Base-by-base conservation (phyloP, 345 rosid genomes). In the Gossypium australe region DNA sequence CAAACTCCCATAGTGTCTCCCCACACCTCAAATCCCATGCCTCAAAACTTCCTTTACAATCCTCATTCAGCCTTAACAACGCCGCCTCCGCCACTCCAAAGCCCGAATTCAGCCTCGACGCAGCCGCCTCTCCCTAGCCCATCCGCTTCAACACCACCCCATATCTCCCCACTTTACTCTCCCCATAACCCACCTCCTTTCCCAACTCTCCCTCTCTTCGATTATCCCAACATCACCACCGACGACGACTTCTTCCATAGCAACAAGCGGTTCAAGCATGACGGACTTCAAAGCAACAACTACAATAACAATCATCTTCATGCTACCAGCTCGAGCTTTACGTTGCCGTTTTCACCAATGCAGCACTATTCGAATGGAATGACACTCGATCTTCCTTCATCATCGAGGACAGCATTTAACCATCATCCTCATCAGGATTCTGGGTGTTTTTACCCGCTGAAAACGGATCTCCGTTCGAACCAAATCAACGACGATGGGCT, bases 401-500 rank as follows among this genome's bases (percentile, higher is more conserved):
- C 78, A 1, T 59, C 72, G 73, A 74, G 71, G 51, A 69, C 53
- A 53, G n/a, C 57, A n/a, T 53, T 57, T 34, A 5, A 34, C 65
- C 81, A 72, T 55, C 79, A 44, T 25, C 80, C 65, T 78, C 75
- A 72, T 61, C 78, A 48, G 69, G 75, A 16, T 77, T 80, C 74
- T 11, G 74, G 60, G 38, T 64, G 79, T 2, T 74, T 78, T 73
- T 81, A 79, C 79, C 75, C 76, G 44, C 45, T 78, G 64, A 86
- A 82, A 84, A 82, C 80, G 38, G 96, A 89, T 82, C 93, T 85
- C 88, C 90, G 91, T 88, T 88, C 91, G 82, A 84, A 78, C 92
- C 97, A 90, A 86, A 70, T 52, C 25, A 27, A 38, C 44, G 57
- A 18, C 2, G 57, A 66, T 7, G 84, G 85, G 22, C 71, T 84